phyloP scores from a whole-genome alignment of 768 basidiomycete species.

The Psilocybe tampanensis region DNA sequence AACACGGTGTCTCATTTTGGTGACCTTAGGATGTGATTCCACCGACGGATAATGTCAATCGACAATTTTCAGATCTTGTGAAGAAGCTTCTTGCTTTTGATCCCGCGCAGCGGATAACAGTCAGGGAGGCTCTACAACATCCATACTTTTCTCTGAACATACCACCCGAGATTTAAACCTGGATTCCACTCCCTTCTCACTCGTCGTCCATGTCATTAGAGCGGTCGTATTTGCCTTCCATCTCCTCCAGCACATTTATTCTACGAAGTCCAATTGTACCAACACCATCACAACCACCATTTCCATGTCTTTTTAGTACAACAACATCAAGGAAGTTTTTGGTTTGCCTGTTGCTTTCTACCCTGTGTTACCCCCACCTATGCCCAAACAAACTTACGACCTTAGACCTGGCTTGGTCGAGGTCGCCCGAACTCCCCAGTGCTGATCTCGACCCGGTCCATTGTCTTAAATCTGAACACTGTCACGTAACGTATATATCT shows the following conservation, averaged over 20 bases:
- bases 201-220: constrained; percentile 16
- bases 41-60: constrained; percentile 71
- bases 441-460: background rate
- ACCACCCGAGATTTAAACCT: constrained; percentile 63
- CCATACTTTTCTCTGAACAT: constrained; percentile 79
- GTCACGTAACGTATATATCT: constrained; percentile 1
- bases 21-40: constrained; percentile 77
- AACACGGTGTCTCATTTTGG: constrained; percentile 9
- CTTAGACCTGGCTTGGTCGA: constrained; percentile 5
- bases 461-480: background rate
- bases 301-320: constrained; percentile 28
- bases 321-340: constrained; percentile 27
- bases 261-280: constrained; percentile 30
- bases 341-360: constrained; percentile 23
- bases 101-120: constrained; percentile 84
- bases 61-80: constrained; percentile 86
- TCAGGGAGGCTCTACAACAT: constrained; percentile 85
- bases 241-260: constrained; percentile 26
- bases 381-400: constrained; percentile 3
- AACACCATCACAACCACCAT: constrained; percentile 19
- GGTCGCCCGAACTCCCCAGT: background rate
- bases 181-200: constrained; percentile 1
- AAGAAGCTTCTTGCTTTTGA: constrained; percentile 88
- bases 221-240: constrained; percentile 22
- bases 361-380: constrained; percentile 17